Percentiles rank a stretch among this genome's conserved stretches.
Evolutionary conservation across 306 rosid genomes (phyloP).

Genomic region (Sicyos edulis): DNA sequence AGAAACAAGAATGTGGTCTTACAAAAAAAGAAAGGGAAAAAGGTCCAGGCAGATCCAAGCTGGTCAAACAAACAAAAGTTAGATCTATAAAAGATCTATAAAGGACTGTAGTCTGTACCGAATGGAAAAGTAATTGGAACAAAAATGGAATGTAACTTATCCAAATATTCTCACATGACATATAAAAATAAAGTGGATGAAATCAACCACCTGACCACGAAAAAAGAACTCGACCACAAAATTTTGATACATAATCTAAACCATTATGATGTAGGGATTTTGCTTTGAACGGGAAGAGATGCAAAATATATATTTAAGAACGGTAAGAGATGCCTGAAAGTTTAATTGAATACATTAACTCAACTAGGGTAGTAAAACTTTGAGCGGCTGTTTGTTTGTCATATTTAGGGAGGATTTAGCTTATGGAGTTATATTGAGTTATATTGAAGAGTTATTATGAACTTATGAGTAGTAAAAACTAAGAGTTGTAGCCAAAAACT

Average conservation of each 20-base stretch:
- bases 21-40: background rate
- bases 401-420: too few relatives aligned
- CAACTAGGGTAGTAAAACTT: background rate
- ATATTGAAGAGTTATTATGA: too few relatives aligned
- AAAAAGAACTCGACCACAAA: background rate
- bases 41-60: background rate
- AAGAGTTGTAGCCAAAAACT: too few relatives aligned
- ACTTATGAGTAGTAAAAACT: too few relatives aligned
- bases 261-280: background rate
- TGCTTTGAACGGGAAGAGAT: background rate
- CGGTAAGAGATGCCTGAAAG: background rate
- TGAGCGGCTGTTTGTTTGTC: too few relatives aligned
- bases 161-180: slow-evolving; percentile 10
- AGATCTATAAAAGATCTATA: background rate
- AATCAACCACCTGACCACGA: slow-evolving; percentile 2
- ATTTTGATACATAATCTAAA: background rate
- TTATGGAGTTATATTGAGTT: too few relatives aligned
- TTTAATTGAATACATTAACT: background rate
- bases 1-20: background rate
- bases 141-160: background rate
- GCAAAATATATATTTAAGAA: background rate
- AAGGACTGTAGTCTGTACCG: background rate
- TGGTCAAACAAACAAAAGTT: background rate
- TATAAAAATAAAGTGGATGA: background rate
- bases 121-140: background rate